Conservation (phyloP, 495 filamentous ascomycete genomes). For the Neurospora sp. region DNA sequence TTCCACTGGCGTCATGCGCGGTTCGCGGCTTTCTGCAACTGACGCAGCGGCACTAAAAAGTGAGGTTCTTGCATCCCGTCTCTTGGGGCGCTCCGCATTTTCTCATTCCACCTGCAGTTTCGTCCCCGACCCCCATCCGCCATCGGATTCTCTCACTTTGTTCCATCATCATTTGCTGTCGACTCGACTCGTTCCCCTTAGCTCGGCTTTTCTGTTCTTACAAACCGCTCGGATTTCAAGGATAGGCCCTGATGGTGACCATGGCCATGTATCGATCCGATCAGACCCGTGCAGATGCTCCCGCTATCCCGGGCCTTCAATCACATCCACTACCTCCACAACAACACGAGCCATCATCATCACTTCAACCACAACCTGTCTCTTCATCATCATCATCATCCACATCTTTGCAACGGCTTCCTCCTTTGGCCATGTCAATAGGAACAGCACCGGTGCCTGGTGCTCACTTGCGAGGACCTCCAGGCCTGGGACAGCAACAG, state of each 20-base stretch:
- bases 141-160: not conserved
- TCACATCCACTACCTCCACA: slow-evolving; percentile 3
- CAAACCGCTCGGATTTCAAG: not conserved
- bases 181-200: not conserved
- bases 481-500: slow-evolving; percentile 6
- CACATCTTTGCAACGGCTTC: not conserved
- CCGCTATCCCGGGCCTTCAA: slow-evolving; percentile 9
- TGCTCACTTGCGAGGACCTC: not conserved
- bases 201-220: not conserved
- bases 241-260: not conserved
- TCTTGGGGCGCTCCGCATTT: not conserved
- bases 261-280: slow-evolving; percentile 14
- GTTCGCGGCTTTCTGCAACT: not conserved
- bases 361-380: not conserved
- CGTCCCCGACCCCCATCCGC: not conserved
- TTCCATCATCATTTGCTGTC: not conserved
- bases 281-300: slow-evolving; percentile 26
- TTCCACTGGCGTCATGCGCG: not conserved
- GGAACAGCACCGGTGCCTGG: not conserved
- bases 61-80: not conserved
- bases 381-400: not conserved
- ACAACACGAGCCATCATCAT: not conserved
- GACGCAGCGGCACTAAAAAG: not conserved
- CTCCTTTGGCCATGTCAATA: not conserved
- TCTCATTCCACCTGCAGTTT: not conserved